These are phyloP conservation scores for Collybia nuda DNA, from an alignment of 768 basidiomycete species.

Conservation along the genomic window DNA sequence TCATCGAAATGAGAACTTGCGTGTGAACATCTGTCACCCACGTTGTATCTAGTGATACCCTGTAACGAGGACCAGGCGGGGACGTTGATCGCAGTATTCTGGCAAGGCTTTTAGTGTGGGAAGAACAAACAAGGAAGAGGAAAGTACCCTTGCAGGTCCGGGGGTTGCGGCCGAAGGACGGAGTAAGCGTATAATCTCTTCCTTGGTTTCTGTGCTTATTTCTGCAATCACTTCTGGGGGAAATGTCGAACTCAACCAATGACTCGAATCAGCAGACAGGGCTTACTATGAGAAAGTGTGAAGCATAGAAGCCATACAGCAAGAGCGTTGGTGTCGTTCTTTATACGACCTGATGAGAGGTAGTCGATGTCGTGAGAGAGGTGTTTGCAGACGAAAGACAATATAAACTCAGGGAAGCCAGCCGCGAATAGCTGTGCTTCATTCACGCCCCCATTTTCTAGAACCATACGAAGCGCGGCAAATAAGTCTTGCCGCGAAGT, in stretches of 20 bases:
- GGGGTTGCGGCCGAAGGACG: constrained; percentile 34
- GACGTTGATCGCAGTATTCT: background rate
- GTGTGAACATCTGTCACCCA: constrained; percentile 2
- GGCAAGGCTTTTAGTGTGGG: background rate
- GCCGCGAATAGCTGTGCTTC: constrained; percentile 40
- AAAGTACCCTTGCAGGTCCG: constrained; percentile 3
- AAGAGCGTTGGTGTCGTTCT: constrained; percentile 24
- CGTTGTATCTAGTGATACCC: no score
- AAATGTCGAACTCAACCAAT: constrained; percentile 12
- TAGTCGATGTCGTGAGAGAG: constrained; percentile 10
- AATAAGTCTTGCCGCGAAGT: constrained; percentile 47
- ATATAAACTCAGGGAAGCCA: constrained; percentile 38
- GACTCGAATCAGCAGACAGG: background rate
- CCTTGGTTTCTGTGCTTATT: constrained; percentile 34
- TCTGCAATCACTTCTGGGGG: constrained; percentile 32
- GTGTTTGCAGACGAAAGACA: constrained; percentile 24
- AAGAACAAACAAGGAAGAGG: background rate
- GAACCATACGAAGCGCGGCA: constrained; percentile 58
- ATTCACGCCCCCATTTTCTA: constrained; percentile 55
- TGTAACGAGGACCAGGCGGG: no score
- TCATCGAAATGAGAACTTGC: background rate
- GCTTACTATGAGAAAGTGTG: constrained; percentile 38
- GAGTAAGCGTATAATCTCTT: constrained; percentile 39
- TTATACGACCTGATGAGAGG: background rate
- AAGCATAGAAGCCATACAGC: constrained; percentile 42